These are phyloP conservation scores for Coemansia biformis DNA, from an alignment of 192 early-diverging fungal genomes.

Conservation along the genomic window DNA sequence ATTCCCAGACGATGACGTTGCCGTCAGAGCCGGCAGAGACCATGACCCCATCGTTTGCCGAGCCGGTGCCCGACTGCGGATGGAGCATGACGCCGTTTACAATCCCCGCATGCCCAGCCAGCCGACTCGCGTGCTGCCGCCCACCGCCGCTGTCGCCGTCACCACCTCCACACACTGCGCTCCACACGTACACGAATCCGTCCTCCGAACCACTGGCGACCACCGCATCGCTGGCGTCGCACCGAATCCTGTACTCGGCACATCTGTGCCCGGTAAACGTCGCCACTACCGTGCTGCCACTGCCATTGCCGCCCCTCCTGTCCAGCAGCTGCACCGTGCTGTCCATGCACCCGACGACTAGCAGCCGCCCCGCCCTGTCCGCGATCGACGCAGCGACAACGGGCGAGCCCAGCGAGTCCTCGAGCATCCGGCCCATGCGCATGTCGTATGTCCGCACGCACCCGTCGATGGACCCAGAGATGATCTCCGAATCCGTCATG, in stretches of 20 bases:
- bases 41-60: constrained; percentile 12
- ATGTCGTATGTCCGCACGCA: constrained; percentile 80
- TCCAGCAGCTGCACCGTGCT: constrained; percentile 81
- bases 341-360: constrained; percentile 74
- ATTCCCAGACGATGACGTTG: constrained; percentile 35
- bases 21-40: constrained; percentile 41
- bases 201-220: constrained; percentile 89
- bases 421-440: constrained; percentile 62
- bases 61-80: constrained; percentile 10
- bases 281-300: constrained; percentile 66
- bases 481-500: constrained; percentile 65
- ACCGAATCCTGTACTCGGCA: constrained; percentile 66
- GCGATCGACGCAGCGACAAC: constrained; percentile 70
- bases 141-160: no score
- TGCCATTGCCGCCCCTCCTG: constrained; percentile 40
- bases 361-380: constrained; percentile 58
- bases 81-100: constrained; percentile 36
- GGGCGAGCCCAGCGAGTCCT: constrained; percentile 74
- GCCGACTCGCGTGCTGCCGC: constrained; percentile 1
- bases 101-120: constrained; percentile 33
- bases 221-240: constrained; percentile 64
- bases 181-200: constrained; percentile 81
- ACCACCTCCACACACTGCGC: constrained; percentile 59
- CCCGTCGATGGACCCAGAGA: constrained; percentile 82
- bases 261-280: constrained; percentile 81